Evolutionary conservation across 2,329 filamentous ascomycete genomes (phyloP).

Genomic region (Neofusicoccum sp.): DNA sequence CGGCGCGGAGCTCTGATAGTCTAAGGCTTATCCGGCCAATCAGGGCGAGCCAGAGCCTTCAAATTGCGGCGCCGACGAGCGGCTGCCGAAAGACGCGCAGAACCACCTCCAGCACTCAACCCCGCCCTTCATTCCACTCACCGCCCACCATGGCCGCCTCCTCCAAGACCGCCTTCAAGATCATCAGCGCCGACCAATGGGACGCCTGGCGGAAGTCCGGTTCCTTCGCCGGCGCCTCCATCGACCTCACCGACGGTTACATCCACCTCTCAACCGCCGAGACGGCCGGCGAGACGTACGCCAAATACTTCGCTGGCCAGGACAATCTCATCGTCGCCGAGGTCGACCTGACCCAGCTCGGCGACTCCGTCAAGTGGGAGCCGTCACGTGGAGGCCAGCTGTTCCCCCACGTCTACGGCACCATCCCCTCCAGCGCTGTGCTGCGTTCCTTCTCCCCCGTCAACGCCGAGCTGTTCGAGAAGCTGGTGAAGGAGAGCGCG

Average conservation of each 20-base stretch:
- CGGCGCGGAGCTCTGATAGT: too few species aligned
- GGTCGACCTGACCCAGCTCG: constrained; percentile 22
- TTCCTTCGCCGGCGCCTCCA: constrained; percentile 23
- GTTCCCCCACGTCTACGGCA: constrained; percentile 24
- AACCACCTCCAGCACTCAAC: too few species aligned
- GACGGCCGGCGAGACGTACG: constrained; percentile 23
- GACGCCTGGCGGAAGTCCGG: constrained; percentile 12
- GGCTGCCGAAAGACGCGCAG: too few species aligned
- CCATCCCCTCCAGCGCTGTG: not conserved
- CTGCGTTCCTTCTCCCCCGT: not conserved
- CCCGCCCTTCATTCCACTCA: not conserved
- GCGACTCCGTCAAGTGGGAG: constrained; percentile 24
- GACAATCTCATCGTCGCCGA: constrained; percentile 23
- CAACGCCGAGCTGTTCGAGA: not conserved
- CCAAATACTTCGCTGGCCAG: constrained; percentile 20
- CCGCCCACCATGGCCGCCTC: not conserved
- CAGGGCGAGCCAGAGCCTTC: too few species aligned
- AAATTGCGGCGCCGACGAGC: too few species aligned
- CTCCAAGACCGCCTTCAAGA: constrained; percentile 22
- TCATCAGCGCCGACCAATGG: constrained; percentile 23
- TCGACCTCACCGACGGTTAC: constrained; percentile 25
- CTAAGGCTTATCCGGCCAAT: too few species aligned
- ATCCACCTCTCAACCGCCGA: constrained; percentile 24
- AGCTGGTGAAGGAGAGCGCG: not conserved
- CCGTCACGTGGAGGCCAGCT: constrained; percentile 16